Base-by-base conservation (phyloP, 1,284 basidiomycete genomes). In the Ganoderma boninense region DNA sequence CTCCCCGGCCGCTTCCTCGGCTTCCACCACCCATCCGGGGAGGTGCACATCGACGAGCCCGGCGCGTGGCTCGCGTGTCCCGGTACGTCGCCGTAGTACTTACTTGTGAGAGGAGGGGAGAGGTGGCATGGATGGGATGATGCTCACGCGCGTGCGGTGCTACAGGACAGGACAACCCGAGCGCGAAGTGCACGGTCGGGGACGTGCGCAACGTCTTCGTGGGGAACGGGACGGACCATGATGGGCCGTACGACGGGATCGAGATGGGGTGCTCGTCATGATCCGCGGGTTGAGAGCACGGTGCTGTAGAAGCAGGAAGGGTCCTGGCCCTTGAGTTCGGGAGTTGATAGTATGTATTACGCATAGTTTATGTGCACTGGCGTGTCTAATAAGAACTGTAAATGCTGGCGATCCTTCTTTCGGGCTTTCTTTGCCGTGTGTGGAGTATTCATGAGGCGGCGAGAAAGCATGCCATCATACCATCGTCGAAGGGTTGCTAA, bases 21-120 rank as follows among this genome's bases (percentile, higher is more conserved):
- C 2, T 92, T 80, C 79, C 83, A 83, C 26, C 91, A 92, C 71
- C 82, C 87, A 0, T 81, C 83, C 0, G 90, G 90, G 2, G 91
- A 92, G 78, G 81, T 87, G 10, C 90, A 92, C 72, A 90, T 92
- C 61, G 70, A 83, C 65, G 84, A 84, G 38, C 81, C 81, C 2
- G 81, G 79, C 2, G 79, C 81, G 40, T 91, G 90, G 88, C 79
- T 80, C n/a, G 72, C 77, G 0, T 89, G 88, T 70, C 81, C 86
- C 0, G 89, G 88, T 78, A 44, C 16, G 67, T 16, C 6, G 20
- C n/a, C n/a, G n/a, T n/a, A n/a, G 3, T 23, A 10, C n/a, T 40
- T 13, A 10, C 40, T 35, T 42, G 35, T 18, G 32, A 6, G 18
- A 18, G 10, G 2, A 4, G 35, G 35, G 4, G 3, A 35, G 35